phyloP scores from a whole-genome alignment of 2,329 filamentous ascomycete genomes.

The Alternaria arborescens region DNA sequence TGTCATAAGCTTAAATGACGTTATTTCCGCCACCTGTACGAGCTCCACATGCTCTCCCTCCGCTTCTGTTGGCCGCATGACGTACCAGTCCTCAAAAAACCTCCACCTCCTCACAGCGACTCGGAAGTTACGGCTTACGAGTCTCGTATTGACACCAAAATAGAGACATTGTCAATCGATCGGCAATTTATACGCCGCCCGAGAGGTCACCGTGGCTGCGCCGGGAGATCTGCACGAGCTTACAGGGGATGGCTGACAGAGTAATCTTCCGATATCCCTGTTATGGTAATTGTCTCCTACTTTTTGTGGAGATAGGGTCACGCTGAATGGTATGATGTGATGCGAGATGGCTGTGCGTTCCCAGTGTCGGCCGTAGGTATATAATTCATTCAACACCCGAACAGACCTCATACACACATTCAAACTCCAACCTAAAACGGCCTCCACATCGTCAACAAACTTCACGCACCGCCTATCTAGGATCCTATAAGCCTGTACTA shows the following conservation, averaged over 20 bases:
- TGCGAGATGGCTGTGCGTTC: background rate
- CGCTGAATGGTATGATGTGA: background rate
- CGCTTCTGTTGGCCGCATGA: background rate
- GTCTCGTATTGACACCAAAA: background rate
- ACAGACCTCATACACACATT: background rate
- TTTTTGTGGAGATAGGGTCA: background rate
- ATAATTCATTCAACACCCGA: background rate
- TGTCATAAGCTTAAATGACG: background rate
- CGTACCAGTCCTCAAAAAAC: background rate
- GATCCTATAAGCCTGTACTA: background rate
- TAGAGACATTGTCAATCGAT: background rate
- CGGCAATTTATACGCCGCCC: background rate
- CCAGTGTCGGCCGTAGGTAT: background rate
- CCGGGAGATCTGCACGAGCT: constrained; percentile 11
- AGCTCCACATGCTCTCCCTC: background rate
- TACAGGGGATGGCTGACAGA: background rate
- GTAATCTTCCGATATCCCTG: background rate
- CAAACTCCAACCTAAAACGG: background rate
- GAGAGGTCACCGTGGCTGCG: constrained; percentile 8
- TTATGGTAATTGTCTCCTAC: background rate
- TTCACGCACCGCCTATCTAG: background rate
- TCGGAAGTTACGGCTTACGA: background rate
- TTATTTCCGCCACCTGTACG: background rate
- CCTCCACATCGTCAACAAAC: background rate
- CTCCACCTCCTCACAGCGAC: background rate